These are phyloP conservation scores for Populus pruinosa DNA, from an alignment of 345 rosid genomes.

Conservation along the genomic window DNA sequence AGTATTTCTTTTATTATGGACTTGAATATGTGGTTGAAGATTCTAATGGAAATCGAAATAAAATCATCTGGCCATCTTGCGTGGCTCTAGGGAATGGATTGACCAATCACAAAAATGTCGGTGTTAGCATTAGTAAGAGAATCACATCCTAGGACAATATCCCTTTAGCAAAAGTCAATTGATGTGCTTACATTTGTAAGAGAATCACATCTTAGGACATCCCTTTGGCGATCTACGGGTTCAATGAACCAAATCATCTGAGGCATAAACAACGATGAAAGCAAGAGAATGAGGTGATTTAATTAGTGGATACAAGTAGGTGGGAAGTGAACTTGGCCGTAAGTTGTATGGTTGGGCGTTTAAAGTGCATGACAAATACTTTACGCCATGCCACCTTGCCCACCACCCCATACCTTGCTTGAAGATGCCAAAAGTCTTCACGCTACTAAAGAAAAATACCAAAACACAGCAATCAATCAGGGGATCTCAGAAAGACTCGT, in stretches of 20 bases:
- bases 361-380: neutral
- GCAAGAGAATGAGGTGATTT: neutral
- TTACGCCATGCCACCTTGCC: neutral
- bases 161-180: no score
- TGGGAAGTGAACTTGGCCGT: neutral
- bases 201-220: no score
- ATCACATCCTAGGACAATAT: no score
- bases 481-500: neutral
- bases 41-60: no score
- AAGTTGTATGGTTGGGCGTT: neutral
- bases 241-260: neutral
- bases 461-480: neutral
- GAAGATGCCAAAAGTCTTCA: slow-evolving; percentile 1
- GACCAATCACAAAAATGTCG: no score
- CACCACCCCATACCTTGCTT: neutral
- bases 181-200: no score
- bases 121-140: no score
- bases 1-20: no score
- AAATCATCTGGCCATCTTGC: no score
- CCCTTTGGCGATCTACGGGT: neutral
- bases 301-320: neutral
- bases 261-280: neutral
- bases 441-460: neutral
- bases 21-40: no score
- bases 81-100: no score